Base-by-base conservation (phyloP, 1,284 basidiomycete genomes). In the Pseudozyma sp. region DNA sequence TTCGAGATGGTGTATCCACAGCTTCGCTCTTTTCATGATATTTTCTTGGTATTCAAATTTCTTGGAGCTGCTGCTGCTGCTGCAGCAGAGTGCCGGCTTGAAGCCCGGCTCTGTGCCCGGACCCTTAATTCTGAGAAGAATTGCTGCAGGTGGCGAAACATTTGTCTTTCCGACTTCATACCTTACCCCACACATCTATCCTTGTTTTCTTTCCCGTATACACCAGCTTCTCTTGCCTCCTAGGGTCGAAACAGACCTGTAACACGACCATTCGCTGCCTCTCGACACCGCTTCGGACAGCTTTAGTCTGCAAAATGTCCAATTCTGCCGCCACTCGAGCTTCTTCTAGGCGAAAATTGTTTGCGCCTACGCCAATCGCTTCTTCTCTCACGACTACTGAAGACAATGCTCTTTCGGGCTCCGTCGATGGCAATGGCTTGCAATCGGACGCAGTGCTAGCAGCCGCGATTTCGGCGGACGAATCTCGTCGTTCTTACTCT, bases 291-390 rank as follows among this genome's bases (percentile, higher is more conserved):
- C 39, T 40, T 40, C 8, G 39, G 21, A 40, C 47, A 18, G 40
- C 54, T 13, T 39, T 25, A 10, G 39, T 51, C 3, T 19, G 35
- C 48, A 49, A 16, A 12, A 67, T 63, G 57, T 52, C 58, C 10
- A n/a, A 18, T n/a, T 16, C 44, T 9, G 25, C 25, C 25, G 25
- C 25, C 25, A 31, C 25, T 6, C 42, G 62, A 18, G 43, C 56
- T 3, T 67, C 65, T 12, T 50, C 64, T 7, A 56, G 73, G 34
- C 64, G 73, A 39, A 71, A 65, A 39, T 50, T 76, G 16, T 76
- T 76, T 44, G 73, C 73, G 11, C 73, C 73, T 10, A 58, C 56
- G 5, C 73, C 72, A 2, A 49, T 60, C 40, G 36, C 42, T 16
- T 19, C 19, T 10, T 19, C 45, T 13, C 21, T 34, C 3, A 31